Base-by-base conservation (phyloP, 129 eudicot species). In the Mikania micrantha region DNA sequence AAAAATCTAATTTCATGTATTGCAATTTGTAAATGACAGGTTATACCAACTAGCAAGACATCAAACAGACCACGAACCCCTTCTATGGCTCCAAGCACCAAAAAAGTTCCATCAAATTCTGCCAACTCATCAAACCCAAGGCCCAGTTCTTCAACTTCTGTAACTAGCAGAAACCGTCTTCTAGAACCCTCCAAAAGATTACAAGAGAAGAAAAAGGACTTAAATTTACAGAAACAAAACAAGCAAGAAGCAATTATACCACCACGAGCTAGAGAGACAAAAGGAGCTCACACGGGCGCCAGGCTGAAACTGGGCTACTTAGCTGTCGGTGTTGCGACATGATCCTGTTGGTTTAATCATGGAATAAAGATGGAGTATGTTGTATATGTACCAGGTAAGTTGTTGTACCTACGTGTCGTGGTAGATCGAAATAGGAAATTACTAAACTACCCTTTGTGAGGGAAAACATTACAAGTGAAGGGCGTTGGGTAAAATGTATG, bases 261-360 rank as follows among this genome's bases (percentile, higher is more conserved):
- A 42, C 60, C 47, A 22, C 68, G 56, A 34, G 73, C 61, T 19
- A 78, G 75, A 66, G 74, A 60, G 21, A 74, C 25, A 12, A 60
- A 62, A 74, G 40, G 70, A 50, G 60, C 39, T 61, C 42, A 40
- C 27, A 48, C 58, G 11, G 64, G 80, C 48, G 32, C 39, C 21
- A 50, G 76, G 47, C 44, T 78, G 2, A 81, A 77, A 71, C 61
- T 57, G 44, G 74, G 86, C 52, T 77, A 64, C 50, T n/a, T 47
- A 62, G 79, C 80, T 0, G 77, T 80, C 9, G 85, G 88, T 35
- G 75, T 77, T 80, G 82, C 82, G 53, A 77, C 80, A 36, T 78
- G 72, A 81, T 17, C 28, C 2, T 35, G 22, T 24, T 56, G 67
- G 45, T 31, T 48, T 73, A 22, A 61, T 62, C 38, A 47, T 72